Conservation (phyloP, 306 rosid species). For the Lagenaria siceraria region DNA sequence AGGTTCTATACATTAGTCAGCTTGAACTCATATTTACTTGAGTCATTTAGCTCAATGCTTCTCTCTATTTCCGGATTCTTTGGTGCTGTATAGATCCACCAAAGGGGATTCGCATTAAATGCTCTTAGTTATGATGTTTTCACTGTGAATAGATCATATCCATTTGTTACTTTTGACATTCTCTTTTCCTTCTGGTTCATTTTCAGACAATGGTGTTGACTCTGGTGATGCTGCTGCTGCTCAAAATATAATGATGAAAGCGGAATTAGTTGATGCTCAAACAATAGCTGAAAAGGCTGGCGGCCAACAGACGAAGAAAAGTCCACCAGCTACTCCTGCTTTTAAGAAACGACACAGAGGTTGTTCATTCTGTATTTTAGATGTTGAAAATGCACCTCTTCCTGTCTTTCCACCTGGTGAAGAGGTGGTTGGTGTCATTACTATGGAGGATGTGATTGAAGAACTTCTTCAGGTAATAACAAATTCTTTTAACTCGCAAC, state of each 20-base stretch:
- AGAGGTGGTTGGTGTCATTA: constrained; percentile 87
- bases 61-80: not conserved
- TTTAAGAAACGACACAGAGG: constrained; percentile 89
- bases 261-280: constrained; percentile 26
- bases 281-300: constrained; percentile 25
- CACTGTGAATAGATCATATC: not conserved
- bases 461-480: constrained; percentile 93
- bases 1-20: not conserved
- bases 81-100: not conserved
- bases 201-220: constrained; percentile 15
- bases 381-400: constrained; percentile 65
- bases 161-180: not conserved
- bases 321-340: constrained; percentile 50
- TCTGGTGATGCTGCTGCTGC: constrained; percentile 9
- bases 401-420: constrained; percentile 59
- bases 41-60: not conserved
- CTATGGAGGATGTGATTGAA: constrained; percentile 99
- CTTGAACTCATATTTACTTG: no score
- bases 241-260: constrained; percentile 26
- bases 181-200: constrained; percentile 14
- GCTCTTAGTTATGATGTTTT: not conserved
- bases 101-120: not conserved
- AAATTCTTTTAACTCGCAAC: not conserved
- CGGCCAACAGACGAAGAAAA: constrained; percentile 41
- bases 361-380: constrained; percentile 85